Conservation (phyloP, 2,329 filamentous ascomycete species). For the Microthyrium microscopicum region DNA sequence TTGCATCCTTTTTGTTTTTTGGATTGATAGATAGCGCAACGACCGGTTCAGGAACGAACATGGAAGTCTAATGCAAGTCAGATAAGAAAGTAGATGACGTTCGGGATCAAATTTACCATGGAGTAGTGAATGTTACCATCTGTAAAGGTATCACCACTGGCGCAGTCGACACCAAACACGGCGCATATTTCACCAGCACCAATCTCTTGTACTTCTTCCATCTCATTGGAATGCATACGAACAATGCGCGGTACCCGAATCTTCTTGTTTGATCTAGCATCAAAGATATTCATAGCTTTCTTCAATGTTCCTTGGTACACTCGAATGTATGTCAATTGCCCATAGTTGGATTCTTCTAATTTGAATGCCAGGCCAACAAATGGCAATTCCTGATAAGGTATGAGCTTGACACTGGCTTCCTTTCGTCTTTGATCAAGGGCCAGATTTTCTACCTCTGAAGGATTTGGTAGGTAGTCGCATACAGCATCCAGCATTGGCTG, state of each 20-base stretch:
- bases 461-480: slow-evolving; percentile 89
- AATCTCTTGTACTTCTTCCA: slow-evolving; percentile 90
- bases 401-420: slow-evolving; percentile 69
- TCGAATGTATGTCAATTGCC: slow-evolving; percentile 93
- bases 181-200: slow-evolving; percentile 96
- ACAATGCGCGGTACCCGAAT: slow-evolving; percentile 94
- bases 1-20: slow-evolving; percentile 77
- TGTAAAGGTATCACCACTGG: slow-evolving; percentile 95
- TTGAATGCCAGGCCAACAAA: slow-evolving; percentile 97
- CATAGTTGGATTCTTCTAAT: slow-evolving; percentile 96
- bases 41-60: slow-evolving; percentile 95
- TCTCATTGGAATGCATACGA: slow-evolving; percentile 98
- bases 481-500: slow-evolving; percentile 96
- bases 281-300: slow-evolving; percentile 84
- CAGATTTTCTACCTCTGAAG: slow-evolving; percentile 71
- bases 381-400: slow-evolving; percentile 83
- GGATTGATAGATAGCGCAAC: slow-evolving; percentile 96
- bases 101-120: slow-evolving; percentile 37
- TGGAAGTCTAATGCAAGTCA: slow-evolving; percentile 42
- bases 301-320: slow-evolving; percentile 87
- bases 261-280: slow-evolving; percentile 87
- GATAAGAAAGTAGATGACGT: not conserved
- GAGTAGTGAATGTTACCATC: slow-evolving; percentile 83
- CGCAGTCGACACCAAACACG: slow-evolving; percentile 94
- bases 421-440: slow-evolving; percentile 68